Evolutionary conservation across 495 filamentous ascomycete species (phyloP), one percentile per base, ranked within the genome.

Genomic region (Penicillium canariense): DNA sequence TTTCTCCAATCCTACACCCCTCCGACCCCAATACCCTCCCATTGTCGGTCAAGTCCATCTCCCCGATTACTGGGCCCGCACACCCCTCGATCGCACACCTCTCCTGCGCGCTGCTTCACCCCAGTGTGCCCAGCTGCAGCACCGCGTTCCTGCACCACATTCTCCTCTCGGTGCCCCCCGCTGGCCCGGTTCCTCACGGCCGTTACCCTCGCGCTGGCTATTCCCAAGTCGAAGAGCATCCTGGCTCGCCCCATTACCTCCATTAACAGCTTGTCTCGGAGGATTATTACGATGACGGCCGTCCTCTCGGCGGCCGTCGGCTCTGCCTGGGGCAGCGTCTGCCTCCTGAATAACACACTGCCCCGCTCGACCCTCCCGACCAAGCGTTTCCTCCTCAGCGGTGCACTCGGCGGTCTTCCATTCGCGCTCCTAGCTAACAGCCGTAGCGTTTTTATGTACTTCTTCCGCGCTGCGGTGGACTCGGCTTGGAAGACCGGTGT

Each of bases 91-190:
- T 95, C 65, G 82, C 80, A 3, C 84, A 80, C 39, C 82, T 97
- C 27, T 90, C 89, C 48, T 98, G 94, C 72, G 94, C 94, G 2
- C 77, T 93, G 17, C 82, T 97, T n/a, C 94, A 98, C 68, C 93
- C 94, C 0, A 73, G 80, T 18, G 87, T 91, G 57, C 91, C 94
- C 3, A 92, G 86, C 54, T 98, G 94, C 73, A 77, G 83, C 23
- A 87, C 87, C 15, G 93, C 90, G 2, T 93, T 91, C 73, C 66
- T 96, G 34, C 86, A 87, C 47, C 90, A 91, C 68, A 87, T 88
- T 76, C 78, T 96, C 32, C 83, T 81, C 32, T 85, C 88, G 31
- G 91, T 95, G 68, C 91, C 93, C 0, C n/a, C 72, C 74, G 6
- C 70, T 95, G n/a, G 83, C 87, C 0, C 86, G 87, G 18, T 83